These are phyloP conservation scores for Astrothelium macrocarpum DNA, from an alignment of 495 filamentous ascomycete genomes.

Conservation along the genomic window DNA sequence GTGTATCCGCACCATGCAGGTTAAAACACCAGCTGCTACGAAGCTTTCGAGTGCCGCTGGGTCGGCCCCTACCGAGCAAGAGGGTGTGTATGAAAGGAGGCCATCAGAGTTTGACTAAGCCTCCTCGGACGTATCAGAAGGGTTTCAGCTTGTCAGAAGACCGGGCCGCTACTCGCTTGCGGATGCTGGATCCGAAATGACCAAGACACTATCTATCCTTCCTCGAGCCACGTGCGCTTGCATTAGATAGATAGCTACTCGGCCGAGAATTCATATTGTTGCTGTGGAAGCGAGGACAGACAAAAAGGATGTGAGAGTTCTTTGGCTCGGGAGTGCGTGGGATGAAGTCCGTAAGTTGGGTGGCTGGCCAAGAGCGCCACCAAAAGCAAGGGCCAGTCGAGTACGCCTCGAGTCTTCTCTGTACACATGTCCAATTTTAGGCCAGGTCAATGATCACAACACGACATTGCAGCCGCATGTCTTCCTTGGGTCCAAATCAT, in stretches of 20 bases:
- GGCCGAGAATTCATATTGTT: neutral
- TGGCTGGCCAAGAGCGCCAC: no score
- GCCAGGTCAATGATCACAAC: neutral
- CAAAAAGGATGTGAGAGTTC: neutral
- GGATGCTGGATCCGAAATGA: neutral
- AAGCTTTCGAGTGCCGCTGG: neutral
- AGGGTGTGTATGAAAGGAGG: neutral
- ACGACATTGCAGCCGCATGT: neutral
- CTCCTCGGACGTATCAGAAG: neutral
- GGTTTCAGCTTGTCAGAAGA: neutral
- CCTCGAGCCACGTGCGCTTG: neutral
- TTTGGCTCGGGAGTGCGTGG: neutral
- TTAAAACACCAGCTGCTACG: constrained; percentile 5
- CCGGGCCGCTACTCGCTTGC: neutral
- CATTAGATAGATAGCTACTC: neutral
- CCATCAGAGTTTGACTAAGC: neutral
- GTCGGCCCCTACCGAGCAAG: neutral
- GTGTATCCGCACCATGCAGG: neutral
- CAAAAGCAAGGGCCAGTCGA: no score
- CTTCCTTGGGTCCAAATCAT: neutral
- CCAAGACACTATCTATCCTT: neutral
- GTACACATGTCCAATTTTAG: no score
- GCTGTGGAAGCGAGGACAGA: neutral
- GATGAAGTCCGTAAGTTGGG: no score
- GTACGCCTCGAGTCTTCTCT: no score